Percentiles rank a stretch among this genome's conserved stretches.
phyloP scores from a whole-genome alignment of 768 basidiomycete genomes.

The Boletus rubroflammeus region DNA sequence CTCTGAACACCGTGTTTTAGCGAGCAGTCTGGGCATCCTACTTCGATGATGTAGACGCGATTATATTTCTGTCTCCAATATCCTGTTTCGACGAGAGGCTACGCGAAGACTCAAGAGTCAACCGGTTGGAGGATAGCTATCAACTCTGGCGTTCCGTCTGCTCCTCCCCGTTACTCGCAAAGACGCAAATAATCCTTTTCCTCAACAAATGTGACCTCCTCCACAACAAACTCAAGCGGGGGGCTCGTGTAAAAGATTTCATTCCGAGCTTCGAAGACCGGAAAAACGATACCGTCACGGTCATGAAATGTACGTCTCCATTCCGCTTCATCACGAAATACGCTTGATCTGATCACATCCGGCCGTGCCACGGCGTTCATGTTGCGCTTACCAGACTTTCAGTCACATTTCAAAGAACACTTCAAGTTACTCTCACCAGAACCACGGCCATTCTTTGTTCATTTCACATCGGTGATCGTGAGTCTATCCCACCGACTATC shows the following conservation, averaged over 20 bases:
- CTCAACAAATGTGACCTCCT: constrained; percentile 73
- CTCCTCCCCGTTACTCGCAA: constrained; percentile 57
- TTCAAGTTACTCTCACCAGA: constrained; percentile 58
- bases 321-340: not conserved
- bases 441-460: constrained; percentile 64
- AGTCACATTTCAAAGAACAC: constrained; percentile 77
- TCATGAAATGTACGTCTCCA: constrained; percentile 59
- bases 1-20: constrained; percentile 34
- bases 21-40: constrained; percentile 75
- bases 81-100: constrained; percentile 81
- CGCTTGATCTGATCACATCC: constrained; percentile 9
- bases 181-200: constrained; percentile 51
- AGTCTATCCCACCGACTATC: constrained; percentile 28
- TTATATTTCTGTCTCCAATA: constrained; percentile 74
- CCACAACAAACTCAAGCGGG: constrained; percentile 66
- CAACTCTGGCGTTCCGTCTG: constrained; percentile 76
- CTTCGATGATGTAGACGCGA: constrained; percentile 79
- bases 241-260: constrained; percentile 60
- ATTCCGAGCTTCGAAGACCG: constrained; percentile 74
- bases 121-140: constrained; percentile 74
- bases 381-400: constrained; percentile 53
- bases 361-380: not conserved
- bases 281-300: constrained; percentile 65
- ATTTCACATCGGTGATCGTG: constrained; percentile 77
- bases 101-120: constrained; percentile 64